Percentiles rank a stretch among this genome's conserved stretches.
phyloP scores from a whole-genome alignment of 1,284 basidiomycete genomes.

The Marasmius fiardii region DNA sequence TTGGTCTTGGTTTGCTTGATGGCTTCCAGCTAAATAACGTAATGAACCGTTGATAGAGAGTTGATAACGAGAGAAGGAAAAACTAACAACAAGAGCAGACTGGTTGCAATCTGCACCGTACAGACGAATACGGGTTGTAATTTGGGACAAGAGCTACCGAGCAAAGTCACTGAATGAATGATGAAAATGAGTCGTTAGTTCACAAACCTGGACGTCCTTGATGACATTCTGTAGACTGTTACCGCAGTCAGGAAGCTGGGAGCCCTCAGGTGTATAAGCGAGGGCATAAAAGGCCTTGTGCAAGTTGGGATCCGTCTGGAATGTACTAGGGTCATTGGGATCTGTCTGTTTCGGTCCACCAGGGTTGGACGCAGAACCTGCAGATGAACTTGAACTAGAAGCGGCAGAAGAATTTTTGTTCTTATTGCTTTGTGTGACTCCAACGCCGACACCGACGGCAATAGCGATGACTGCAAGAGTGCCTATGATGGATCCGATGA shows the following conservation, averaged over 20 bases:
- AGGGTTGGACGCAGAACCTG: constrained; percentile 18
- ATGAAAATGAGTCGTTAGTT: background rate
- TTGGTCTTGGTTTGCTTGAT: constrained; percentile 88
- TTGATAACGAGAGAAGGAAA: background rate
- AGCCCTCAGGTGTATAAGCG: constrained; percentile 61
- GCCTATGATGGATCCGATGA: constrained; percentile 38
- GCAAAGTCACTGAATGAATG: background rate
- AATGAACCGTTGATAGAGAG: background rate
- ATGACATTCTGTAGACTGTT: constrained; percentile 42
- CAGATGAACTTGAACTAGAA: constrained; percentile 8
- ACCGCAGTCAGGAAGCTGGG: constrained; percentile 44
- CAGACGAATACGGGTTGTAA: constrained; percentile 23
- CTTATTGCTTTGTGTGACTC: constrained; percentile 43
- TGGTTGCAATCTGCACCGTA: constrained; percentile 19
- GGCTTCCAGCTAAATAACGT: constrained; percentile 55
- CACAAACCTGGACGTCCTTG: constrained; percentile 40
- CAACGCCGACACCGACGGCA: constrained; percentile 52
- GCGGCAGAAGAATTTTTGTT: constrained; percentile 19
- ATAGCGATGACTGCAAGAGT: constrained; percentile 43
- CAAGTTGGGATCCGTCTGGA: constrained; percentile 54
- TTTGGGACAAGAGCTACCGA: constrained; percentile 41
- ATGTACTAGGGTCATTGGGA: constrained; percentile 58
- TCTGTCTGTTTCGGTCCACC: constrained; percentile 24
- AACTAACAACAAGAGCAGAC: constrained; percentile 21
- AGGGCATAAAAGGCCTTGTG: constrained; percentile 64